Percentiles rank a stretch among this genome's conserved stretches.
These are phyloP conservation scores for Podaxis rugospora DNA, from an alignment of 768 basidiomycete genomes.

Conservation along the genomic window DNA sequence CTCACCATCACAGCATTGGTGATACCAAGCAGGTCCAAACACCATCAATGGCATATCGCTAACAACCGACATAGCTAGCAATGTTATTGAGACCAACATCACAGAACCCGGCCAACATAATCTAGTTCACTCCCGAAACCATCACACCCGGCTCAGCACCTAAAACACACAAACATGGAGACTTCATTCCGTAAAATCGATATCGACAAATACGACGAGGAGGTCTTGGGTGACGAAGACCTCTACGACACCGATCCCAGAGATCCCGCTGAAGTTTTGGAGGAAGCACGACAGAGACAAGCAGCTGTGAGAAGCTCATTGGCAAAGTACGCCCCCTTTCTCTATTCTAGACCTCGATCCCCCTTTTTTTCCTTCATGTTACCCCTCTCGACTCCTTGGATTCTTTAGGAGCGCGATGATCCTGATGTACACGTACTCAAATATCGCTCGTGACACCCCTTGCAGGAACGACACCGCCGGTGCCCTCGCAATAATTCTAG, in stretches of 20 bases:
- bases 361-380: background rate
- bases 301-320: conserved; percentile 66
- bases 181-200: conserved; percentile 87
- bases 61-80: background rate
- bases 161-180: conserved; percentile 27
- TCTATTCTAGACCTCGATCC: background rate
- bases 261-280: conserved; percentile 65
- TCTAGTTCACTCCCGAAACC: background rate
- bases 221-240: conserved; percentile 77
- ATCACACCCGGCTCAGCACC: background rate
- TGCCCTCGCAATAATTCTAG: conserved; percentile 67
- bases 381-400: background rate
- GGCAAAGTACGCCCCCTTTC: conserved; percentile 53
- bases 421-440: background rate
- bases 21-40: background rate
- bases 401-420: background rate
- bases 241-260: conserved; percentile 86
- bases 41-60: background rate
- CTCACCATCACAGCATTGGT: background rate
- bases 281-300: conserved; percentile 74
- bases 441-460: background rate
- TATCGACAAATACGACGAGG: conserved; percentile 92
- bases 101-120: background rate
- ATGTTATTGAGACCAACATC: background rate
- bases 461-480: conserved; percentile 71